Base-by-base conservation (phyloP, 331 rosid species). In the Phaseolus coccineus region DNA sequence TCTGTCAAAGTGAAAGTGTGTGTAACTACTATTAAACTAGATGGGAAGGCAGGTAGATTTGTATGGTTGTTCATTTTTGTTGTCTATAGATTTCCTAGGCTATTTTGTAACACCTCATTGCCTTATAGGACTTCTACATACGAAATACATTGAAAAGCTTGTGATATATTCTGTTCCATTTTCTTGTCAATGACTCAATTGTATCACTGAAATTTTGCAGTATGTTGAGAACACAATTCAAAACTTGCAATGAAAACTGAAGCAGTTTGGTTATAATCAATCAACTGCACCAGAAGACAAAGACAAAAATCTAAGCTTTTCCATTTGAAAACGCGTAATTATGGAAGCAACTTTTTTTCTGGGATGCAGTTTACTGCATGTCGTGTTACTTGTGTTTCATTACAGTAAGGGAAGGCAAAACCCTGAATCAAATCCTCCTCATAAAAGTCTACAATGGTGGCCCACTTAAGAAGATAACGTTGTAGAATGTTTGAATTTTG, bases 1-100 rank as follows among this genome's bases (percentile, higher is more conserved):
- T 63, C 40, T 55, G 1, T 58, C 8, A 11, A 46, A 46, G 47
- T 12, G 14, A 31, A 78, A 70, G 62, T 89, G 79, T 74, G 42
- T 86, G 76, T 75, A 70, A 74, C 79, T 27, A 71, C 79, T 27
- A 57, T 13, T 65, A 58, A 73, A 84, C 40, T 78, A 48, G 86
- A 50, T 79, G 75, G 44, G 52, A 56, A 58, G 53, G 77, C 9
- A 30, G 51, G 24, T 14, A 47, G 55, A 77, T 56, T 30, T 82
- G 53, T 71, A 78, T 67, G 53, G 44, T 56, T 71, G 68, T 33
- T 55, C 39, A 50, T 76, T 73, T 77, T 79, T 79, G 83, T 67
- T 14, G 58, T 77, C n/a, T 73, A 24, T 66, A 46, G 16, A 53
- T 69, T 74, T 62, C 75, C 57, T 56, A 37, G 28, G 65, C 53